Evolutionary conservation across 2,329 filamentous ascomycete species (phyloP).

Genomic region (Pseudogymnoascus sp.): DNA sequence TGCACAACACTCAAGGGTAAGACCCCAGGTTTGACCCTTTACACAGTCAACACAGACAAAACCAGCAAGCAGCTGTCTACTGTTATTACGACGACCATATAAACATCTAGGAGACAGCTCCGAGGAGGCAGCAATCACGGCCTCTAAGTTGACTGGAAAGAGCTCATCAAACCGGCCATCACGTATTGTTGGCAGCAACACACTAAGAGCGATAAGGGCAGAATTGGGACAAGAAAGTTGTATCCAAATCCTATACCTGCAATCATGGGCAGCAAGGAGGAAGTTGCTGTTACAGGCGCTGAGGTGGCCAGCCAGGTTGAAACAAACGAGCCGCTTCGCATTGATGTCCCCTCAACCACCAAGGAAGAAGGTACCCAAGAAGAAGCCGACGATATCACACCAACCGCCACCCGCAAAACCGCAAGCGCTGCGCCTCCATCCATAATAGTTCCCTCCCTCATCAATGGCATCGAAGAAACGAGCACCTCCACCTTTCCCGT

Average conservation of each 20-base stretch:
- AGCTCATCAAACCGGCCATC: background rate
- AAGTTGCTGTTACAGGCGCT: background rate
- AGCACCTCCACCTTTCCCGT: constrained; percentile 40
- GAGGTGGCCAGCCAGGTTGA: background rate
- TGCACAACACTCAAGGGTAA: background rate
- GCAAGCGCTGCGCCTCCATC: background rate
- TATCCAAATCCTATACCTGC: background rate
- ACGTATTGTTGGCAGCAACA: background rate
- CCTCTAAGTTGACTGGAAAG: background rate
- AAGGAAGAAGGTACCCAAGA: background rate
- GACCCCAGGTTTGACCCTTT: background rate
- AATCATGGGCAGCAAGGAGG: background rate
- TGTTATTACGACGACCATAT: too few species aligned
- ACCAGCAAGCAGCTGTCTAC: background rate
- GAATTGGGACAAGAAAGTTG: background rate
- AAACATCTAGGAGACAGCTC: background rate
- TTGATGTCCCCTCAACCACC: background rate
- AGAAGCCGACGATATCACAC: background rate
- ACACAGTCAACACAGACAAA: background rate
- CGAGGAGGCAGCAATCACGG: background rate
- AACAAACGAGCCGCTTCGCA: background rate
- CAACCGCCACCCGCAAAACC: background rate
- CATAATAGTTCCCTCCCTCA: constrained; percentile 36
- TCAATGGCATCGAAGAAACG: constrained; percentile 40
- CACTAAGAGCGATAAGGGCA: background rate